Percentiles rank a stretch among this genome's conserved stretches.
These are phyloP conservation scores for Arbutus unedo DNA, from an alignment of 148 eudicot genomes.

Conservation along the genomic window DNA sequence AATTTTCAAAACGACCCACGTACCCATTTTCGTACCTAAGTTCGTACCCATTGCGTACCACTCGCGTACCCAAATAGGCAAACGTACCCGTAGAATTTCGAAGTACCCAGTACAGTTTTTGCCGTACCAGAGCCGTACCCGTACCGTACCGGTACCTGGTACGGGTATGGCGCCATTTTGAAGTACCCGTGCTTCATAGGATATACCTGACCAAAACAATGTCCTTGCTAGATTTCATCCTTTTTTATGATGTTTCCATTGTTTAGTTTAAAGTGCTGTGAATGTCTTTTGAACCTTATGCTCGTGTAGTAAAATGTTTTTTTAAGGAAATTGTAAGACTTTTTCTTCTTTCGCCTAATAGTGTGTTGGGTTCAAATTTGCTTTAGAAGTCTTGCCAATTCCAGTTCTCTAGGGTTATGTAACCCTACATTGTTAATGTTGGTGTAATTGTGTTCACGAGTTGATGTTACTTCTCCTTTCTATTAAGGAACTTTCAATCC, in stretches of 20 bases:
- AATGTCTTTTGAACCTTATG: not conserved
- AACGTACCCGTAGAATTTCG: no score
- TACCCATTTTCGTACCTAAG: no score
- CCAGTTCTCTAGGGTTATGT: not conserved
- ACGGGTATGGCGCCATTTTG: no score
- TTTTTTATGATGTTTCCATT: not conserved
- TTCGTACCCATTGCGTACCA: no score
- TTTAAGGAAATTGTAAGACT: not conserved
- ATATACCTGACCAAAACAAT: not conserved
- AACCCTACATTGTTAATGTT: not conserved
- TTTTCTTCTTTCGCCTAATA: constrained; percentile 5
- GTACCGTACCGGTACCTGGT: no score
- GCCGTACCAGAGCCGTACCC: no score
- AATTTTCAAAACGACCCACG: no score
- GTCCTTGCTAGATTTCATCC: not conserved
- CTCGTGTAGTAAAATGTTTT: not conserved
- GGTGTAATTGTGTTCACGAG: not conserved
- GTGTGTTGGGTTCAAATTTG: not conserved
- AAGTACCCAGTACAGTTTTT: no score
- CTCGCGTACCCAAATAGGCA: no score
- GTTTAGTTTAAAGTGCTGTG: not conserved
- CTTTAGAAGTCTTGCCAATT: not conserved
- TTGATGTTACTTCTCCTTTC: not conserved
- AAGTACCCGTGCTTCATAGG: no score
- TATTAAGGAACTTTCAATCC: not conserved